phyloP scores from a whole-genome alignment of 306 rosid genomes.

The Rosa multiflora region DNA sequence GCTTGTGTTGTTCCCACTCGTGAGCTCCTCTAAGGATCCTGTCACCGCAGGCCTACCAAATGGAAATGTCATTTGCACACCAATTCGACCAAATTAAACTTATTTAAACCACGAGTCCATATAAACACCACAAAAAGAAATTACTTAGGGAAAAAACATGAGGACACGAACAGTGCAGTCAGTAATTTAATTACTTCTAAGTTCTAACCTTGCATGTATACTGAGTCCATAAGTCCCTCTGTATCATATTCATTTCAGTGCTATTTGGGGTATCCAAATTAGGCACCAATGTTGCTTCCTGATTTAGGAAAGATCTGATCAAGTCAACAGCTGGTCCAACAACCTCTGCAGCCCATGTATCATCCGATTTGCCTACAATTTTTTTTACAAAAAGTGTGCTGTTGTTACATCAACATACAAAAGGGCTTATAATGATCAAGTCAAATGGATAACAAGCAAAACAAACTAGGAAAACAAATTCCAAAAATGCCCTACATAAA shows the following conservation, averaged over 20 bases:
- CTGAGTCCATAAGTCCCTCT: conserved; percentile 89
- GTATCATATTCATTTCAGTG: conserved; percentile 38
- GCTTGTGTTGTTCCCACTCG: conserved; percentile 89
- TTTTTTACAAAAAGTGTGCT: not conserved
- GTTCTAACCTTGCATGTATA: conserved; percentile 68
- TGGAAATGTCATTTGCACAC: not conserved
- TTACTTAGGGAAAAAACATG: not conserved
- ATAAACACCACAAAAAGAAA: not conserved
- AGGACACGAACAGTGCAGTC: not conserved
- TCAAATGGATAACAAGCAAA: conserved; percentile 4
- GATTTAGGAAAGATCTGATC: conserved; percentile 50
- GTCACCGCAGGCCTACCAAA: conserved; percentile 77
- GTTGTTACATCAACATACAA: not conserved
- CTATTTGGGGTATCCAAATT: conserved; percentile 24
- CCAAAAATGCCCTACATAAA: conserved; percentile 39
- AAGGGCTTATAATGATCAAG: not conserved
- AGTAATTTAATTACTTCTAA: not conserved
- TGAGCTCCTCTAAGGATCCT: conserved; percentile 77
- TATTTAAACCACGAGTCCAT: not conserved
- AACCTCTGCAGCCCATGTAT: conserved; percentile 60
- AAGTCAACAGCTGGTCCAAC: conserved; percentile 57
- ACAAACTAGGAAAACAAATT: not conserved
- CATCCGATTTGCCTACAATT: conserved; percentile 59
- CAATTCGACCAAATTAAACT: conserved; percentile 4
- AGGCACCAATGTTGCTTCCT: conserved; percentile 32